Evolutionary conservation across 129 eudicot genomes (phyloP).

Genomic region (Daucus carota): DNA sequence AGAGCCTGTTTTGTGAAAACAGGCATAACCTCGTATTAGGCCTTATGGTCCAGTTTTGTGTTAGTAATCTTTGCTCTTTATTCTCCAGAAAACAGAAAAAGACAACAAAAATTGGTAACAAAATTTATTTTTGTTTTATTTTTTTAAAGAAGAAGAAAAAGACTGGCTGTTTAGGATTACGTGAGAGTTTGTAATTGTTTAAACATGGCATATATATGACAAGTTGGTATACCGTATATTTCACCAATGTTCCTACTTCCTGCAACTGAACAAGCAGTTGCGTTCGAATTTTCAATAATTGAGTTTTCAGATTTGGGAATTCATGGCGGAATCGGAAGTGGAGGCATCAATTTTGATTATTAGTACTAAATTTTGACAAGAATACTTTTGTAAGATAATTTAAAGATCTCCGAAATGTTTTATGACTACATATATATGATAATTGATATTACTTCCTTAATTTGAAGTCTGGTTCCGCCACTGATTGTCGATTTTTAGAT

Average conservation of each 20-base stretch:
- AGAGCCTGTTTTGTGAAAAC: neutral
- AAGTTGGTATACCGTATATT: neutral
- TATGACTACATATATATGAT: too few relatives aligned
- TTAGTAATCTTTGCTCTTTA: neutral
- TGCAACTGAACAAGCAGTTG: constrained; percentile 1
- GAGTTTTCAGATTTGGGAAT: neutral
- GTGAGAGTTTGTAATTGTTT: neutral
- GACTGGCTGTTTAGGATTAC: neutral
- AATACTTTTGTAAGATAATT: neutral
- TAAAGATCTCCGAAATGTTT: too few relatives aligned
- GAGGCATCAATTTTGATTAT: neutral
- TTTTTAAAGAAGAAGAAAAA: too few relatives aligned
- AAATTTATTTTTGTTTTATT: too few relatives aligned
- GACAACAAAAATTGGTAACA: neutral
- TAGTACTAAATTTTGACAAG: neutral
- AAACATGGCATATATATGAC: neutral
- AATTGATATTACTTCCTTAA: too few relatives aligned
- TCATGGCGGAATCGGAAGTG: neutral
- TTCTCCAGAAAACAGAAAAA: neutral
- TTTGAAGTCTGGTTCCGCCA: neutral
- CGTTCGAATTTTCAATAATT: neutral
- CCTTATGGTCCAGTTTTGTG: neutral
- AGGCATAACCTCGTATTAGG: neutral
- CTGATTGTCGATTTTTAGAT: neutral
- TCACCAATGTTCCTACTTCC: neutral